Conservation (phyloP, 129 eudicot genomes). For the Saposhnikovia divaricata region DNA sequence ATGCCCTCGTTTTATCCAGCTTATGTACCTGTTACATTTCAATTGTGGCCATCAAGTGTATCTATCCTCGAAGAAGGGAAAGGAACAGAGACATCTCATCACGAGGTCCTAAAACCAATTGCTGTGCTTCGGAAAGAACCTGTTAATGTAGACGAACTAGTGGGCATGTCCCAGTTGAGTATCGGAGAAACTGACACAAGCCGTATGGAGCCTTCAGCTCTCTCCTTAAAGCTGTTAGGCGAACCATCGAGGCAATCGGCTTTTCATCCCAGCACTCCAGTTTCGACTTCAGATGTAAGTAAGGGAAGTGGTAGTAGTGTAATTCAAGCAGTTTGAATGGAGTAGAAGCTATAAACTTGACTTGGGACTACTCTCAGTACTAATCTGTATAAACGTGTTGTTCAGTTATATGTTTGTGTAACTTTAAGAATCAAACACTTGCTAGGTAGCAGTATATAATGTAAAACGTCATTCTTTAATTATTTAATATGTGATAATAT, state of each 20-base stretch:
- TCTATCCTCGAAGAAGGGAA: slow-evolving; percentile 24
- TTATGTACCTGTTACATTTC: slow-evolving; percentile 42
- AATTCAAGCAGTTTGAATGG: slow-evolving; percentile 19
- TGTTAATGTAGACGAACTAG: slow-evolving; percentile 55
- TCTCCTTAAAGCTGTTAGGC: slow-evolving; percentile 46
- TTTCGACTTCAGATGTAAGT: slow-evolving; percentile 21
- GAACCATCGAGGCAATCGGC: slow-evolving; percentile 62
- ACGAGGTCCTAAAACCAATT: slow-evolving; percentile 48
- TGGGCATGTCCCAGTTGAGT: slow-evolving; percentile 61
- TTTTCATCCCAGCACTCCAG: slow-evolving; percentile 53
- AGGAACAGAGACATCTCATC: slow-evolving; percentile 33
- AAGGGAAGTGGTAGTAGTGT: slow-evolving; percentile 31
- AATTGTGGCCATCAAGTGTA: slow-evolving; percentile 52
- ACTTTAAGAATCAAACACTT: background rate
- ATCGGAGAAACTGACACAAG: slow-evolving; percentile 34
- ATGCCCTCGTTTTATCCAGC: slow-evolving; percentile 46
- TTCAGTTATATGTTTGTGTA: background rate
- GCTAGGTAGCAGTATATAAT: slow-evolving; percentile 1
- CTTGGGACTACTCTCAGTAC: background rate
- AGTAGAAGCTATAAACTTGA: background rate
- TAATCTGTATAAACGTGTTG: background rate
- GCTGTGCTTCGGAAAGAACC: slow-evolving; percentile 54
- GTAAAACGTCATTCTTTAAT: background rate
- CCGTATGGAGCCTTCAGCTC: slow-evolving; percentile 32
- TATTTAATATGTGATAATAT: background rate